A percentile compares a stretch with the other conserved stretches of the same genome.
Conservation (phyloP, 1,284 basidiomycete species). For the Peniophora sp. region DNA sequence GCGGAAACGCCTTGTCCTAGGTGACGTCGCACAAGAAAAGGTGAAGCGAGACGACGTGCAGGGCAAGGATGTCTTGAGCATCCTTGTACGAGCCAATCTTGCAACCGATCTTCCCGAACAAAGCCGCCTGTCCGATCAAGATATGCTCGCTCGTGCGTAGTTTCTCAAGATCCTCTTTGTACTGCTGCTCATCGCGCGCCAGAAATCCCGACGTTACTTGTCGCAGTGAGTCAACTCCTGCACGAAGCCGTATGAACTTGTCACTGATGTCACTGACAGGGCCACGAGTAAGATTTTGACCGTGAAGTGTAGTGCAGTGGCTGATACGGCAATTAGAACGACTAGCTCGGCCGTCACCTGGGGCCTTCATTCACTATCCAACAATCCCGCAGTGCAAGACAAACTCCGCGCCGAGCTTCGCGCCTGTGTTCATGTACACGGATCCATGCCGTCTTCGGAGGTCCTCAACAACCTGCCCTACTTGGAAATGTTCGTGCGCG, state of each 20-base stretch:
- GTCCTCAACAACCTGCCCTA: slow-evolving; percentile 49
- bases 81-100: slow-evolving; percentile 59
- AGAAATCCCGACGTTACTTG: slow-evolving; percentile 54
- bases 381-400: slow-evolving; percentile 46
- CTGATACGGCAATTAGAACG: slow-evolving; percentile 24
- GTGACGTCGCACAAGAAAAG: not conserved
- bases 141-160: slow-evolving; percentile 63
- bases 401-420: slow-evolving; percentile 65
- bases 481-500: slow-evolving; percentile 62
- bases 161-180: not conserved
- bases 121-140: slow-evolving; percentile 60
- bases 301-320: no score
- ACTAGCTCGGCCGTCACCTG: slow-evolving; percentile 33
- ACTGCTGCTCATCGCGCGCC: not conserved
- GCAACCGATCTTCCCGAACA: slow-evolving; percentile 44
- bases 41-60: slow-evolving; percentile 19
- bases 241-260: no score
- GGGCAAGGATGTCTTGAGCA: slow-evolving; percentile 41
- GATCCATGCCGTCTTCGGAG: slow-evolving; percentile 40
- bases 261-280: no score
- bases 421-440: slow-evolving; percentile 20
- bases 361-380: slow-evolving; percentile 58
- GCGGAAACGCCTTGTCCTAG: slow-evolving; percentile 26
- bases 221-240: slow-evolving; percentile 29
- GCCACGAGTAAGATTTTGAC: no score